phyloP scores from a whole-genome alignment of 106 monocot species.

The Dioscorea alata region DNA sequence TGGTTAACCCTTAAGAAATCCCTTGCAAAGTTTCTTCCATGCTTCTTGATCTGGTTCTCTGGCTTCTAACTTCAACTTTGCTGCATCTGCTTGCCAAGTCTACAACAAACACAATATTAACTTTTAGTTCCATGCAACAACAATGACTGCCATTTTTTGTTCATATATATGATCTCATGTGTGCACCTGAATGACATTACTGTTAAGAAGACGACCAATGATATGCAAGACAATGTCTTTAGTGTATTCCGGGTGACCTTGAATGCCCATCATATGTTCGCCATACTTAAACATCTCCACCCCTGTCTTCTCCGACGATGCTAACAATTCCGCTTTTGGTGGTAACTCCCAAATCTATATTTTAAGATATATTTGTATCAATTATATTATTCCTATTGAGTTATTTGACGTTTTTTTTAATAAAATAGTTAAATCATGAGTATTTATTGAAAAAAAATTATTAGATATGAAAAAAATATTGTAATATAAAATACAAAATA shows the following conservation, averaged over 20 bases:
- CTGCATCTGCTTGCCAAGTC: slow-evolving; percentile 36
- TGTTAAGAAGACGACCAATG: slow-evolving; percentile 44
- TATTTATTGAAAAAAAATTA: no score
- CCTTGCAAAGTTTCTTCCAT: slow-evolving; percentile 48
- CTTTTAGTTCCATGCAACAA: neutral
- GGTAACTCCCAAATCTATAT: slow-evolving; percentile 60
- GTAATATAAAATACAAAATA: no score
- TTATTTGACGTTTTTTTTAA: no score
- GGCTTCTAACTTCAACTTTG: slow-evolving; percentile 23
- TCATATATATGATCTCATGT: neutral
- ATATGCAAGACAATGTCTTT: slow-evolving; percentile 65
- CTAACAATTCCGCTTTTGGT: slow-evolving; percentile 44
- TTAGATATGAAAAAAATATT: no score
- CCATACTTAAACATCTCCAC: slow-evolving; percentile 60
- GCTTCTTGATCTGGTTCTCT: slow-evolving; percentile 27
- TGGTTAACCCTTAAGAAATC: slow-evolving; percentile 37
- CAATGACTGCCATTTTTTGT: neutral
- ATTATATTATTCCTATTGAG: no score
- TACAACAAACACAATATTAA: neutral
- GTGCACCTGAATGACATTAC: slow-evolving; percentile 41
- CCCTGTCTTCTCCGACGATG: slow-evolving; percentile 50
- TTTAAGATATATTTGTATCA: no score
- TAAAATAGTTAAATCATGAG: no score
- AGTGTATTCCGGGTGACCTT: slow-evolving; percentile 80
- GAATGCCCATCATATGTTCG: slow-evolving; percentile 77